Conservation (phyloP, 345 rosid species). For the Excoecaria cochinchinensis region DNA sequence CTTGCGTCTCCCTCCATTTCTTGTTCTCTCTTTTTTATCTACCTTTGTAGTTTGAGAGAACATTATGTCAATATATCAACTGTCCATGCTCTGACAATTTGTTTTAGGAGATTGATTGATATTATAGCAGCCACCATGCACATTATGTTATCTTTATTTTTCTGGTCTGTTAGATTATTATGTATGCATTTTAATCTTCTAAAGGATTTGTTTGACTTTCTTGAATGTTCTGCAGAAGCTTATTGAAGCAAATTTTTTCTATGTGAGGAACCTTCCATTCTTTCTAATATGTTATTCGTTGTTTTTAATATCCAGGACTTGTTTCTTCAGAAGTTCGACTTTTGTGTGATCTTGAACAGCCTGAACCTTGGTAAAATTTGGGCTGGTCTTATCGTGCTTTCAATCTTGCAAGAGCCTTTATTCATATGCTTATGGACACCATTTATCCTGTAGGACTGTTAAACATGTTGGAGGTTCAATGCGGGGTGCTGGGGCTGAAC, state of each 20-base stretch:
- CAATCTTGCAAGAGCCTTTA: not conserved
- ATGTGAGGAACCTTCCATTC: not conserved
- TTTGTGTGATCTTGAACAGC: constrained; percentile 84
- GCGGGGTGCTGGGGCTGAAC: constrained; percentile 97
- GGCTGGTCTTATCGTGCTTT: not conserved
- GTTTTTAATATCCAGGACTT: constrained; percentile 44
- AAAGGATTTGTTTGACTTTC: not conserved
- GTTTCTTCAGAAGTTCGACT: constrained; percentile 78
- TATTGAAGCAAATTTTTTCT: not conserved
- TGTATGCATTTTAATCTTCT: not conserved
- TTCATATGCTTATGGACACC: not conserved
- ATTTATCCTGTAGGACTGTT: constrained; percentile 55
- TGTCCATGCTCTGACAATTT: not conserved
- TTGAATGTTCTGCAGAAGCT: not conserved
- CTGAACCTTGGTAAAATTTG: constrained; percentile 72
- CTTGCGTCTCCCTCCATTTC: not conserved
- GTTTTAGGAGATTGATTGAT: not conserved
- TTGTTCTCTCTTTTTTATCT: not conserved
- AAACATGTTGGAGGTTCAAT: constrained; percentile 89
- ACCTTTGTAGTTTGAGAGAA: not conserved
- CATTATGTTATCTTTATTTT: not conserved
- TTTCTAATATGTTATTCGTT: not conserved
- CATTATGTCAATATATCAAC: not conserved
- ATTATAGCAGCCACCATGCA: not conserved
- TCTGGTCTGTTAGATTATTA: not conserved